Evolutionary conservation across 2,329 filamentous ascomycete genomes (phyloP).

Genomic region (Drechslerella coelobrocha): DNA sequence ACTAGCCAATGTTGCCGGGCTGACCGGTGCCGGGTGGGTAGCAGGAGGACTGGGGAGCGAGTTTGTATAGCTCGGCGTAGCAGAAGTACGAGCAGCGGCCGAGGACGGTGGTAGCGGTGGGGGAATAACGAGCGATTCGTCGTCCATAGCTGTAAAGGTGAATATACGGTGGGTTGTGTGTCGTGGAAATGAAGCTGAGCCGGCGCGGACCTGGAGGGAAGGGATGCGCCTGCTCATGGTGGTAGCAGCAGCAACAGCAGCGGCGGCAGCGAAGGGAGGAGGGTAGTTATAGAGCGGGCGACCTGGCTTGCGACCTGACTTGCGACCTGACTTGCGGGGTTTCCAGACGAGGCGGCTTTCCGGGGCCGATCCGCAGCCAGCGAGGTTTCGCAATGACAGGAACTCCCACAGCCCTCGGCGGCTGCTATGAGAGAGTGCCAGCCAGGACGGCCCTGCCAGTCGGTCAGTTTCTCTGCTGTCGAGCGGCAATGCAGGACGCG

Average conservation of each 20-base stretch:
- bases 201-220: conserved; percentile 27
- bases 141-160: conserved; percentile 21
- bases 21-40: neutral
- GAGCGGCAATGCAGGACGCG: neutral
- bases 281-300: too few relatives aligned
- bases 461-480: too few relatives aligned
- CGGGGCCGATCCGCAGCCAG: neutral
- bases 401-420: too few relatives aligned
- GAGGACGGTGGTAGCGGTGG: too few relatives aligned
- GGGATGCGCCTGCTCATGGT: conserved; percentile 40
- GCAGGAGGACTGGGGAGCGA: neutral
- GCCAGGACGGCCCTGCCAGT: too few relatives aligned
- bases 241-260: neutral
- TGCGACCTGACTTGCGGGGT: too few relatives aligned
- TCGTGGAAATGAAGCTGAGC: conserved; percentile 22
- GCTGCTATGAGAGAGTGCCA: too few relatives aligned
- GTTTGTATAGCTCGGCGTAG: neutral
- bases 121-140: neutral
- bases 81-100: neutral
- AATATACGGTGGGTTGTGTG: neutral
- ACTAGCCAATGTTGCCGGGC: neutral
- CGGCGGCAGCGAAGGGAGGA: neutral
- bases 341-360: too few relatives aligned
- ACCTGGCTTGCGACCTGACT: too few relatives aligned
- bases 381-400: too few relatives aligned